Conservation (phyloP, 2,329 filamentous ascomycete genomes). For the Xylariales sp. region DNA sequence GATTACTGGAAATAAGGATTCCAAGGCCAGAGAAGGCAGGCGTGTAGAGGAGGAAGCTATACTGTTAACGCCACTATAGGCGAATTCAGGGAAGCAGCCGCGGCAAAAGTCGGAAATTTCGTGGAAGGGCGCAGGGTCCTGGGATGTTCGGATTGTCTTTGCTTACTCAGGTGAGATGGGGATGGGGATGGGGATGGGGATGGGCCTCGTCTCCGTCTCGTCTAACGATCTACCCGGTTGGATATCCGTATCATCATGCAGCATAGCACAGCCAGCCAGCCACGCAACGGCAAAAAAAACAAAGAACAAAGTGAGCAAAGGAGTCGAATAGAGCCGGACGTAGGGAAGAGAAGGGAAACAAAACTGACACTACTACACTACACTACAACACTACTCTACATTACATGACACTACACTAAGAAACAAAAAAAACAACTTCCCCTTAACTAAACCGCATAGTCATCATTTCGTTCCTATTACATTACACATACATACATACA, state of each 20-base stretch:
- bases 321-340: background rate
- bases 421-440: background rate
- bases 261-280: background rate
- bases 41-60: background rate
- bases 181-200: background rate
- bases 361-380: too few relatives aligned
- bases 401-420: too few relatives aligned
- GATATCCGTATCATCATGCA: slow-evolving; percentile 1
- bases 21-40: slow-evolving; percentile 5
- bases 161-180: background rate
- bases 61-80: background rate
- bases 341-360: background rate
- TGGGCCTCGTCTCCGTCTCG: slow-evolving; percentile 11
- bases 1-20: slow-evolving; percentile 17
- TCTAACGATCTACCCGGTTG: slow-evolving; percentile 12
- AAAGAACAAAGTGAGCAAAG: too few relatives aligned
- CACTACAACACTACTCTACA: too few relatives aligned
- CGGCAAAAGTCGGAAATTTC: slow-evolving; percentile 21
- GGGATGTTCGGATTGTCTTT: background rate
- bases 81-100: background rate
- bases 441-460: background rate
- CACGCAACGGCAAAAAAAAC: too few relatives aligned
- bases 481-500: background rate
- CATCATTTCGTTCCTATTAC: background rate
- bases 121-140: background rate